These are phyloP conservation scores for Candida rishiriensis DNA, from an alignment of 805 yeast species.

Conservation along the genomic window DNA sequence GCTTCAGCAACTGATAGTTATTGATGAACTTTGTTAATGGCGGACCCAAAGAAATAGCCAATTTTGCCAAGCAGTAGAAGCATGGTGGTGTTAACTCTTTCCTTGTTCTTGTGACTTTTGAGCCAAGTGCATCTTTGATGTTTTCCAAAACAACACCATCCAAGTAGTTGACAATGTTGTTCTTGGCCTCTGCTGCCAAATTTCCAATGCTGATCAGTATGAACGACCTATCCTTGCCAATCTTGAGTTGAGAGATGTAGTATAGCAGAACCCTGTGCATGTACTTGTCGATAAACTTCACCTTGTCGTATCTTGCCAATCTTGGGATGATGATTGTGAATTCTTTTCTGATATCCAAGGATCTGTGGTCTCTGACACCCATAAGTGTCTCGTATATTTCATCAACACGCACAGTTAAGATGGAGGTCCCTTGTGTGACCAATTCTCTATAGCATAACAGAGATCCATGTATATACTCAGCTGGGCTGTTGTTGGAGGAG, in stretches of 20 bases:
- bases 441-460: conserved; percentile 78
- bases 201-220: conserved; percentile 81
- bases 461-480: conserved; percentile 84
- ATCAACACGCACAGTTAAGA: conserved; percentile 66
- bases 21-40: conserved; percentile 87
- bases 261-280: conserved; percentile 75
- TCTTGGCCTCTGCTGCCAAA: conserved; percentile 73
- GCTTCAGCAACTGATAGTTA: conserved; percentile 65
- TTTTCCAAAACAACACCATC: conserved; percentile 86
- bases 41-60: conserved; percentile 88
- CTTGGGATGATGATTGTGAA: conserved; percentile 81
- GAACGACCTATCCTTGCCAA: conserved; percentile 65
- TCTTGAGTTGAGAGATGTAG: conserved; percentile 72
- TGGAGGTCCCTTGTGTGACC: conserved; percentile 64
- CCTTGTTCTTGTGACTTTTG: conserved; percentile 54
- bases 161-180: conserved; percentile 80
- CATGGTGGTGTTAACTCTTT: conserved; percentile 80
- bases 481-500: conserved; percentile 19
- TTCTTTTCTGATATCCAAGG: conserved; percentile 72
- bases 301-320: conserved; percentile 73
- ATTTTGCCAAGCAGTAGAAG: conserved; percentile 81
- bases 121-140: conserved; percentile 70
- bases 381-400: conserved; percentile 73
- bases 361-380: conserved; percentile 71
- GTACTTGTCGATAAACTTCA: conserved; percentile 71